Evolutionary conservation across 176 grass and related monocot species (phyloP), one percentile per base, ranked within the genome.

Genomic region (Cenchrus fungigraminus): DNA sequence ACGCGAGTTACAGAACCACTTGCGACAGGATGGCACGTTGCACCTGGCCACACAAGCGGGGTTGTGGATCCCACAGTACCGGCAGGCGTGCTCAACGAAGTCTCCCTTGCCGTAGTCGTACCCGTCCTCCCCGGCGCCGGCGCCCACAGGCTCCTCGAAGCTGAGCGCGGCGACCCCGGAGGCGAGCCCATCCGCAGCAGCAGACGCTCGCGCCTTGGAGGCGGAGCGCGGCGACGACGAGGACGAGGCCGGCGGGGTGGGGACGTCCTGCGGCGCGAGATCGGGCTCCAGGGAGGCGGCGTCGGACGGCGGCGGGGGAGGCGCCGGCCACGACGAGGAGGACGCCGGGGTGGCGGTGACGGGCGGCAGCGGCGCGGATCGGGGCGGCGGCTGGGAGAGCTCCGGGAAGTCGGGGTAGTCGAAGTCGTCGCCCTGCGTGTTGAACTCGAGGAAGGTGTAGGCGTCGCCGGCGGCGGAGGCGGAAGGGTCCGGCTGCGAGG

Each of bases 1-100:
- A 29, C 97, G 85, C 22, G 97, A 99, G 84, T 99, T 99, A 82
- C 94, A 99, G 83, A 99, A 99, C 97, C 97, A 99, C 86, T 99
- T 99, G 68, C 97, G 94, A 74, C 97, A 99, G 76, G 89, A 92
- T 1, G 97, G 94, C 49, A 97, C 82, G 78, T 99, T 99, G 88
- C 97, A 99, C 46, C 97, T 88, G 16, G 92, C 94, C 4, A 99
- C 94, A 55, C 97, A 99, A 4, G 97, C 86, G 1, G 97, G 97
- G 77, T 97, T 99, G 83, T 96, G 94, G 75, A 99, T 94, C 74
- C 97, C 94, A 73, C 97, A 97, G 78, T 99, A 97, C 25, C 88
- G 86, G 86, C 97, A 99, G 15, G 97, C 94, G 66, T 99, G 97
- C 87, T 99, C 94, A 6, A 94, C 89, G 84, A 96, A 99, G 64